phyloP scores from a whole-genome alignment of 306 rosid genomes.

The Notholithocarpus densiflorus region DNA sequence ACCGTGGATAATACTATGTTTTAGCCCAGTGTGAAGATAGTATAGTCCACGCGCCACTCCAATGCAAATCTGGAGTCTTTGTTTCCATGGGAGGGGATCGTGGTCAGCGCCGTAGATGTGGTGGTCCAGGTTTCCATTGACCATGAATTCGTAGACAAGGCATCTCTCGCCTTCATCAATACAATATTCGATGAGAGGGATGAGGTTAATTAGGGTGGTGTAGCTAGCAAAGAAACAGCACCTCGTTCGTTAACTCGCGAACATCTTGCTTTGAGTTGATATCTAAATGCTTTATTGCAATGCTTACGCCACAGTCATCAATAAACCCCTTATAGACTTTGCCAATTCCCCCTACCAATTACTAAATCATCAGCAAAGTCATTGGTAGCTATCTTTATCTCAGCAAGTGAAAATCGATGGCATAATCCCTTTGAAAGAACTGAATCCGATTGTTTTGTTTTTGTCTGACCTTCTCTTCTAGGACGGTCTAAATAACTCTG shows the following conservation, averaged over 20 bases:
- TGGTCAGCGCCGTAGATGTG: no score
- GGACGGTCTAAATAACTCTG: no score
- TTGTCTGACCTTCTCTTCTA: no score
- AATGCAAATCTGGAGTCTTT: not conserved
- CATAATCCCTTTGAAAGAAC: not conserved
- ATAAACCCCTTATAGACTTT: constrained; percentile 1
- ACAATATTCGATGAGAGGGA: no score
- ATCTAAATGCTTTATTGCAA: not conserved
- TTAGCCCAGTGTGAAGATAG: constrained; percentile 28
- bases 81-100: not conserved
- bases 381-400: constrained; percentile 22
- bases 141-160: no score
- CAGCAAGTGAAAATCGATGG: constrained; percentile 9
- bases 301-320: not conserved
- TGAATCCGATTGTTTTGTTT: no score
- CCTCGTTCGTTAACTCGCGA: not conserved
- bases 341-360: not conserved
- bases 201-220: no score
- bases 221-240: constrained; percentile 15
- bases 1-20: not conserved
- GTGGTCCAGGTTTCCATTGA: no score
- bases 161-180: no score
- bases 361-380: not conserved
- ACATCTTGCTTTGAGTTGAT: not conserved
- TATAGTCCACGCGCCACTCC: constrained; percentile 7